A percentile compares a stretch with the other conserved stretches of the same genome.
phyloP scores from a whole-genome alignment of 2,329 filamentous ascomycete species.

The Epichloe bromicola region DNA sequence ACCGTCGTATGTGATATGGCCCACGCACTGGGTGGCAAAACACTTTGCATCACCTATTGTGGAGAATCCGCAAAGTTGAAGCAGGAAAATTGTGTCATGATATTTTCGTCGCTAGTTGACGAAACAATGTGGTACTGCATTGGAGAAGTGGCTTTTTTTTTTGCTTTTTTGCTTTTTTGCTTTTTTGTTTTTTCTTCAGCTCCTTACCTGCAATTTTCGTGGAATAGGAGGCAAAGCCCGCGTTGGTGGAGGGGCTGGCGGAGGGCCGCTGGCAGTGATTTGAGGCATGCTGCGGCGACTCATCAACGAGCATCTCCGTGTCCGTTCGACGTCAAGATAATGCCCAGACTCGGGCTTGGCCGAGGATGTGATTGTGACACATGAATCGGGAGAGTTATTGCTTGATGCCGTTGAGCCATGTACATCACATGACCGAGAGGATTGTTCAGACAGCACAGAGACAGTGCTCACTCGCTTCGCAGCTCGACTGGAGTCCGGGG shows the following conservation, averaged over 20 bases:
- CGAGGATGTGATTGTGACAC: slow-evolving; percentile 10
- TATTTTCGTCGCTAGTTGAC: no score
- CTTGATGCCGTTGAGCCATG: slow-evolving; percentile 6
- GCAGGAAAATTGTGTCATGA: no score
- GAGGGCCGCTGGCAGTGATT: slow-evolving; percentile 33
- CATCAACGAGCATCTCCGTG: slow-evolving; percentile 11
- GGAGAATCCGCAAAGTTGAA: no score
- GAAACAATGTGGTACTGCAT: no score
- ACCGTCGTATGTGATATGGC: background rate
- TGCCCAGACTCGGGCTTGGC: background rate
- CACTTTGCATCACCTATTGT: background rate
- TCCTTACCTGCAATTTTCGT: slow-evolving; percentile 11
- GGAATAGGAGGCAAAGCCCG: slow-evolving; percentile 43
- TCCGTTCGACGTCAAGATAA: slow-evolving; percentile 11
- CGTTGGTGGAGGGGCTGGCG: slow-evolving; percentile 40
- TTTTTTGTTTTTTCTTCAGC: no score
- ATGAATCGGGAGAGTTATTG: slow-evolving; percentile 14
- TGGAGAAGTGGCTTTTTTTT: no score
- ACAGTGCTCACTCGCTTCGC: slow-evolving; percentile 17
- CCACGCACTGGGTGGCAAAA: background rate
- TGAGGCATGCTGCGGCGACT: slow-evolving; percentile 39
- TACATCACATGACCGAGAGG: slow-evolving; percentile 10
- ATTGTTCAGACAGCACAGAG: slow-evolving; percentile 15
- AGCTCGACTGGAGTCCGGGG: slow-evolving; percentile 9
- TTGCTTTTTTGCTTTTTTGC: background rate